Conservation (phyloP, 2,329 filamentous ascomycete genomes). For the Westerdykella sp. region DNA sequence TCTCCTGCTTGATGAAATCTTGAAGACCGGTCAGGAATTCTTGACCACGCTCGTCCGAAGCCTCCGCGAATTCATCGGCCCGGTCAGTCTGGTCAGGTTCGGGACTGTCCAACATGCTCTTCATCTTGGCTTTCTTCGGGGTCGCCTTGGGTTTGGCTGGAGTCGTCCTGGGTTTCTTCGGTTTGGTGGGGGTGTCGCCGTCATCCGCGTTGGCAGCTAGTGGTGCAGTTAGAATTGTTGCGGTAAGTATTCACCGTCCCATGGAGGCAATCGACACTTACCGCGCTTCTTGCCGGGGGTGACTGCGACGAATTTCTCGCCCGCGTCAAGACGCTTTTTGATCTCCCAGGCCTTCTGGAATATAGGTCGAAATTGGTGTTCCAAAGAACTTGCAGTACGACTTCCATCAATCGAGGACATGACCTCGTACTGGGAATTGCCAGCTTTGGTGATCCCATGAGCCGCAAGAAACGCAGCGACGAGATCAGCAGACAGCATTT, state of each 20-base stretch:
- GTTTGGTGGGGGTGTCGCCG: conserved; percentile 5
- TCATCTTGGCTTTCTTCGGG: not conserved
- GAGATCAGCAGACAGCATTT: conserved; percentile 16
- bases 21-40: not conserved
- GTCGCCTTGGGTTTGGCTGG: not conserved
- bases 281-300: conserved; percentile 18
- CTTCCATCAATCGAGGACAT: conserved; percentile 25
- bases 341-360: conserved; percentile 22
- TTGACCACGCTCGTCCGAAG: not conserved
- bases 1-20: not conserved
- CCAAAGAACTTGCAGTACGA: conserved; percentile 16
- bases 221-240: conserved; percentile 5
- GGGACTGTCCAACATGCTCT: not conserved
- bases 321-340: conserved; percentile 18
- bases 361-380: conserved; percentile 24
- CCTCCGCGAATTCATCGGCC: not conserved
- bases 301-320: conserved; percentile 21
- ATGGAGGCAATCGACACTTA: conserved; percentile 7
- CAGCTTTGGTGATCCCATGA: conserved; percentile 13
- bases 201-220: not conserved
- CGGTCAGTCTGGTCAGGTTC: no score
- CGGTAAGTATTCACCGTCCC: not conserved
- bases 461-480: conserved; percentile 23
- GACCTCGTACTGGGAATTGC: conserved; percentile 17
- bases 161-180: conserved; percentile 16